Evolutionary conservation across 805 yeast genomes (phyloP).

Genomic region (Candida manassasensis): DNA sequence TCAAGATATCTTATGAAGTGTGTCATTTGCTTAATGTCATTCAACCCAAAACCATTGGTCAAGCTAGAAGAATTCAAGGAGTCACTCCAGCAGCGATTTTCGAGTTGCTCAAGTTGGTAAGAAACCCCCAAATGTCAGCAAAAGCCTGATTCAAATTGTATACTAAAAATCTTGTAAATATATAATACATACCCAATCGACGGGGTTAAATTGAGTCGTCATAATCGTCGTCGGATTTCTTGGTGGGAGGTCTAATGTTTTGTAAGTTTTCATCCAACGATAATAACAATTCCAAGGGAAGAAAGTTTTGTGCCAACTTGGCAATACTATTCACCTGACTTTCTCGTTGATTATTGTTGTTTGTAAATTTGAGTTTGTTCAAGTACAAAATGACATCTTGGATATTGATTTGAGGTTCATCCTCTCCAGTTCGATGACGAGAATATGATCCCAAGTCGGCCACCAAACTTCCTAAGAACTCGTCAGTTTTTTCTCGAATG

Average conservation of each 20-base stretch:
- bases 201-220: conserved; percentile 1
- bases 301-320: conserved; percentile 26
- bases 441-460: conserved; percentile 34
- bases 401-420: conserved; percentile 20
- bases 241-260: not conserved
- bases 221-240: not conserved
- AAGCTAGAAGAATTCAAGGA: conserved; percentile 92
- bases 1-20: conserved; percentile 69
- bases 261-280: conserved; percentile 28
- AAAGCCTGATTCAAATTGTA: not conserved
- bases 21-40: conserved; percentile 62
- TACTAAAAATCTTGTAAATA: conserved; percentile 4
- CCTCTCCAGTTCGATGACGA: conserved; percentile 22
- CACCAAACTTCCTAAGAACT: conserved; percentile 26
- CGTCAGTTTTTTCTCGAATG: conserved; percentile 26
- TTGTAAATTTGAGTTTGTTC: conserved; percentile 24
- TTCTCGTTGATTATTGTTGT: conserved; percentile 8
- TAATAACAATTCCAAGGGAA: conserved; percentile 34
- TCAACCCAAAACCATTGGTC: conserved; percentile 88
- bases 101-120: conserved; percentile 60
- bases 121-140: not conserved
- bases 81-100: conserved; percentile 90
- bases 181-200: conserved; percentile 2
- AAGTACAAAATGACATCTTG: conserved; percentile 33
- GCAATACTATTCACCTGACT: conserved; percentile 20